Evolutionary conservation across 805 yeast genomes (phyloP).

Genomic region (Sporopachydermia quercuum): DNA sequence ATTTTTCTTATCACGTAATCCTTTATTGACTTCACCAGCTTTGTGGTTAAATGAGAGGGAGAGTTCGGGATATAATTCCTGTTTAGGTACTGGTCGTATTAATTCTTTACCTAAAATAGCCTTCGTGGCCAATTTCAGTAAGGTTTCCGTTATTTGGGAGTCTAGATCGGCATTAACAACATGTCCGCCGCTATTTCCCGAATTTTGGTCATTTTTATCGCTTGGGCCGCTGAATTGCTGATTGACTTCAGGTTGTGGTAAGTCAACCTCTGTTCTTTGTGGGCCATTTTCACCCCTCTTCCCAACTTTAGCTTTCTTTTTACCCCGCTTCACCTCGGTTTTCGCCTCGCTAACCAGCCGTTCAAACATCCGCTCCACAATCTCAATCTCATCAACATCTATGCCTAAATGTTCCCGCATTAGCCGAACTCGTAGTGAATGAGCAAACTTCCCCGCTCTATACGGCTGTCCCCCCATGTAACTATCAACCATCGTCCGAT

Average conservation of each 20-base stretch:
- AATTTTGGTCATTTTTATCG: conserved; percentile 14
- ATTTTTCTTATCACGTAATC: conserved; percentile 71
- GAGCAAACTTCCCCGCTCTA: conserved; percentile 77
- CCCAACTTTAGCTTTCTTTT: conserved; percentile 13
- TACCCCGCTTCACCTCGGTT: conserved; percentile 14
- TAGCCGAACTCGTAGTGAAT: conserved; percentile 71
- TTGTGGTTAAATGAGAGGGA: conserved; percentile 77
- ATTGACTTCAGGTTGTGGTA: no score
- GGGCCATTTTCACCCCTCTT: conserved; percentile 15
- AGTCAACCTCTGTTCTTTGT: no score
- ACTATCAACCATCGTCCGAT: conserved; percentile 50
- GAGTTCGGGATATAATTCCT: conserved; percentile 17
- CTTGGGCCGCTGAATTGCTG: no score
- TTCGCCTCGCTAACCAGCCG: neutral
- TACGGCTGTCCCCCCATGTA: conserved; percentile 73
- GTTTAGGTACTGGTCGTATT: neutral
- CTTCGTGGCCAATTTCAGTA: neutral
- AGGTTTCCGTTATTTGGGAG: neutral
- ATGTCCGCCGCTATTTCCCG: conserved; percentile 11
- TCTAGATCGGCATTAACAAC: conserved; percentile 13
- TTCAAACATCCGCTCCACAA: conserved; percentile 42
- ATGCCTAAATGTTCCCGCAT: conserved; percentile 97
- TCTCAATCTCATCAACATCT: conserved; percentile 73
- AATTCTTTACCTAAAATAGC: conserved; percentile 15
- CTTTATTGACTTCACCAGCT: conserved; percentile 78